phyloP scores from a whole-genome alignment of 2,329 filamentous ascomycete species.

The Aspergillus ochraceus region DNA sequence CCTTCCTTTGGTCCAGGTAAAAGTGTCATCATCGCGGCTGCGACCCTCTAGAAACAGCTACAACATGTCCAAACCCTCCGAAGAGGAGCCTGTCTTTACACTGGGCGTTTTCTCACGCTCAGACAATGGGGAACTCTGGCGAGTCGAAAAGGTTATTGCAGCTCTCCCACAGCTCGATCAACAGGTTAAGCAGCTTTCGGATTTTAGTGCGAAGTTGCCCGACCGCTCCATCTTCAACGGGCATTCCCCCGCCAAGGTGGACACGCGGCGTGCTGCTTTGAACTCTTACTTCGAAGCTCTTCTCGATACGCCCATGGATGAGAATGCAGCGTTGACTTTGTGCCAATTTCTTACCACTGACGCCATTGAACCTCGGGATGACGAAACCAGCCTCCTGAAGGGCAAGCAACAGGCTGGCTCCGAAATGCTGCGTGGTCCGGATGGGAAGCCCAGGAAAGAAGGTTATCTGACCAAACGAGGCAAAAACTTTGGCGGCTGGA shows the following conservation, averaged over 20 bases:
- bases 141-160: conserved; percentile 85
- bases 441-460: conserved; percentile 70
- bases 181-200: conserved; percentile 70
- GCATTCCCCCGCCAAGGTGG: conserved; percentile 89
- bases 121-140: conserved; percentile 70
- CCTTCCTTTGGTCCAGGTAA: conserved; percentile 79
- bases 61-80: conserved; percentile 73
- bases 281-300: conserved; percentile 84
- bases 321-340: conserved; percentile 72
- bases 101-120: conserved; percentile 79
- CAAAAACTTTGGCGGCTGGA: conserved; percentile 99
- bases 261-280: conserved; percentile 77
- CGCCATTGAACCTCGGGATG: conserved; percentile 56
- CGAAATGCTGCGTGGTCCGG: conserved; percentile 51
- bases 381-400: conserved; percentile 53
- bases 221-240: conserved; percentile 86
- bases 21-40: conserved; percentile 90
- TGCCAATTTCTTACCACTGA: conserved; percentile 81
- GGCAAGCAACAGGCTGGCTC: conserved; percentile 32
- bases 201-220: conserved; percentile 74
- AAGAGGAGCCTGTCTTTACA: conserved; percentile 93
- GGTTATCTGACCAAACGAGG: conserved; percentile 95
- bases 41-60: conserved; percentile 86
- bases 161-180: conserved; percentile 81
- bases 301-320: conserved; percentile 78